Evolutionary conservation across 2,329 filamentous ascomycete species (phyloP).

Genomic region (Penicillium sp.): DNA sequence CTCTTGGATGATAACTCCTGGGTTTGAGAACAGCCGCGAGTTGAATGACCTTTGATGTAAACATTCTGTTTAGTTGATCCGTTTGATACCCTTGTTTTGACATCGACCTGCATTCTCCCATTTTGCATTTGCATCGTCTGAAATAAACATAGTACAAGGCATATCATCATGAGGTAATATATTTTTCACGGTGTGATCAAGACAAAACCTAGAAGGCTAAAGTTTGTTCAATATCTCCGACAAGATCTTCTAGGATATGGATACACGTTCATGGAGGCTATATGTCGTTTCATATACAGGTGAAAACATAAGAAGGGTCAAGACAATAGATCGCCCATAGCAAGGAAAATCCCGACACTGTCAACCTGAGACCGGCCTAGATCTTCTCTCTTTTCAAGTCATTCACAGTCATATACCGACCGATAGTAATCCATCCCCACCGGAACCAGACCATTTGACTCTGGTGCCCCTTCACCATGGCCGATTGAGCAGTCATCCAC

Average conservation of each 20-base stretch:
- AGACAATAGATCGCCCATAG: not conserved
- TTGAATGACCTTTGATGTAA: not conserved
- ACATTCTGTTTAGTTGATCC: not conserved
- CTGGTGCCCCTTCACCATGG: slow-evolving; percentile 86
- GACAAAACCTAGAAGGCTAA: not conserved
- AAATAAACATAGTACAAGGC: not conserved
- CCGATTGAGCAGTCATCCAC: slow-evolving; percentile 68
- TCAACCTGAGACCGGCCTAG: slow-evolving; percentile 8
- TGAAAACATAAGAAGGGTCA: not conserved
- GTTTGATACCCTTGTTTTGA: not conserved
- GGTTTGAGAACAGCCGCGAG: not conserved
- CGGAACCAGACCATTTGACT: slow-evolving; percentile 99
- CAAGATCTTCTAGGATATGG: not conserved
- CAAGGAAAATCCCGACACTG: not conserved
- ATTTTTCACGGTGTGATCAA: not conserved
- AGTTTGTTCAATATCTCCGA: not conserved
- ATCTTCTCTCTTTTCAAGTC: slow-evolving; percentile 67
- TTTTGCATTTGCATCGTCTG: not conserved
- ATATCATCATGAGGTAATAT: too few species aligned
- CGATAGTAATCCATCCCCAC: slow-evolving; percentile 89
- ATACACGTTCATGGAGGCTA: not conserved
- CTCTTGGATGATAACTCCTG: slow-evolving; percentile 16
- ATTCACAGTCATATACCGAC: slow-evolving; percentile 94
- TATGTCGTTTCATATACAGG: not conserved
- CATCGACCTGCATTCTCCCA: not conserved